Conservation (phyloP, 2,329 filamentous ascomycete genomes). For the Diaporthe batatas region DNA sequence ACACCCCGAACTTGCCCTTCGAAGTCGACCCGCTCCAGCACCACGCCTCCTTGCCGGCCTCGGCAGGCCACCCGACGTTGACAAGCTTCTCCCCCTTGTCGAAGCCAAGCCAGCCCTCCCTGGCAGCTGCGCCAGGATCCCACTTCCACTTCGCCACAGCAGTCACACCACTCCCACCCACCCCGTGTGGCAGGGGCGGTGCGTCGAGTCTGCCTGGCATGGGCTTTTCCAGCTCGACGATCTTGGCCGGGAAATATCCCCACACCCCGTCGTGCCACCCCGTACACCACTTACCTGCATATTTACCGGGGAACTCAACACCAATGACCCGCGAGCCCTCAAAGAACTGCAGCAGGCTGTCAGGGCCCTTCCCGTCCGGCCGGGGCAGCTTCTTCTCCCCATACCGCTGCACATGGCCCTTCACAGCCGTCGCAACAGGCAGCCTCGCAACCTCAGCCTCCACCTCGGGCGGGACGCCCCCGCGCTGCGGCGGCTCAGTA, state of each 20-base stretch:
- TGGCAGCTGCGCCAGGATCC: conserved; percentile 57
- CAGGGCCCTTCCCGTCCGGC: conserved; percentile 49
- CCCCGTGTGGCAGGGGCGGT: conserved; percentile 54
- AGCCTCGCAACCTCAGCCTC: conserved; percentile 40
- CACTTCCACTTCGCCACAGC: conserved; percentile 68
- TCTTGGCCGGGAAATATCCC: conserved; percentile 64
- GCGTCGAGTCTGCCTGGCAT: conserved; percentile 53
- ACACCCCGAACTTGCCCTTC: conserved; percentile 52
- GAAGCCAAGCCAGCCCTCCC: conserved; percentile 67
- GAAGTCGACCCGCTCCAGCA: conserved; percentile 54
- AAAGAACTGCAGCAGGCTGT: conserved; percentile 56
- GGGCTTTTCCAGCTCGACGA: conserved; percentile 63
- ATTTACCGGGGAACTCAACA: conserved; percentile 64
- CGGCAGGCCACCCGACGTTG: conserved; percentile 66
- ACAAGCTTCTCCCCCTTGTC: conserved; percentile 76
- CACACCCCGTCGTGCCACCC: conserved; percentile 68
- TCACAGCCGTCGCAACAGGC: conserved; percentile 52
- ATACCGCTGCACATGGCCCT: conserved; percentile 53
- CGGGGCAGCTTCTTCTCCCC: conserved; percentile 51
- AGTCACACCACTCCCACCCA: conserved; percentile 60
- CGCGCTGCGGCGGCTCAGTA: conserved; percentile 49
- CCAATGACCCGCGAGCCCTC: conserved; percentile 64
- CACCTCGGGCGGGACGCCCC: conserved; percentile 46
- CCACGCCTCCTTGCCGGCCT: conserved; percentile 50
- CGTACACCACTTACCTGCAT: conserved; percentile 69